Evolutionary conservation across 768 basidiomycete species (phyloP).

Genomic region (Russula vinacea): DNA sequence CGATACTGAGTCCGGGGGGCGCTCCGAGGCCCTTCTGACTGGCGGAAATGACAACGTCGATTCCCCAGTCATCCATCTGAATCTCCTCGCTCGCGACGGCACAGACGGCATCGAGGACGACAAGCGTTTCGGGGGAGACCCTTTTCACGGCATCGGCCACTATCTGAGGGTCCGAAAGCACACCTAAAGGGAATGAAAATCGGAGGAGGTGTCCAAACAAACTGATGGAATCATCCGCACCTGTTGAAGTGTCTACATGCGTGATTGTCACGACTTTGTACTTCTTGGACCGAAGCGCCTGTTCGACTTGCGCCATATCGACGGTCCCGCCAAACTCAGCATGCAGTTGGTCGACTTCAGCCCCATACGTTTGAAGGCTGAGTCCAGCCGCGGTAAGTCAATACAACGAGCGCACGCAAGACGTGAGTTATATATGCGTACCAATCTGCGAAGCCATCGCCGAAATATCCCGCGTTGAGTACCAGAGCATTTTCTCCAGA

Average conservation of each 20-base stretch:
- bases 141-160: slow-evolving; percentile 69
- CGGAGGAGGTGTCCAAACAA: neutral
- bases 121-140: slow-evolving; percentile 83
- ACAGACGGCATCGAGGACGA: slow-evolving; percentile 91
- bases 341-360: slow-evolving; percentile 77
- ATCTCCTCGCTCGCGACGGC: slow-evolving; percentile 96
- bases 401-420: neutral
- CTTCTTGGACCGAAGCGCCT: slow-evolving; percentile 69
- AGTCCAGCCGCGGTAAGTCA: neutral
- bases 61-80: slow-evolving; percentile 86
- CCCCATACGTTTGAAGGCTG: slow-evolving; percentile 85
- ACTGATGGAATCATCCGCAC: slow-evolving; percentile 37
- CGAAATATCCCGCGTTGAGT: slow-evolving; percentile 90
- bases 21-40: slow-evolving; percentile 91
- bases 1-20: slow-evolving; percentile 88
- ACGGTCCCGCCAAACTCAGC: slow-evolving; percentile 82
- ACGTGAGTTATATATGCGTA: slow-evolving; percentile 37
- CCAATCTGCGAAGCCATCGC: slow-evolving; percentile 87
- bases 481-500: slow-evolving; percentile 76
- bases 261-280: slow-evolving; percentile 92
- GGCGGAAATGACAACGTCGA: slow-evolving; percentile 85
- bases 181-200: slow-evolving; percentile 45
- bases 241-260: slow-evolving; percentile 91
- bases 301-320: slow-evolving; percentile 53
- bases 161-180: slow-evolving; percentile 77